Base-by-base conservation (phyloP, 2,329 filamentous ascomycete species). In the Hypoxylon sp. region DNA sequence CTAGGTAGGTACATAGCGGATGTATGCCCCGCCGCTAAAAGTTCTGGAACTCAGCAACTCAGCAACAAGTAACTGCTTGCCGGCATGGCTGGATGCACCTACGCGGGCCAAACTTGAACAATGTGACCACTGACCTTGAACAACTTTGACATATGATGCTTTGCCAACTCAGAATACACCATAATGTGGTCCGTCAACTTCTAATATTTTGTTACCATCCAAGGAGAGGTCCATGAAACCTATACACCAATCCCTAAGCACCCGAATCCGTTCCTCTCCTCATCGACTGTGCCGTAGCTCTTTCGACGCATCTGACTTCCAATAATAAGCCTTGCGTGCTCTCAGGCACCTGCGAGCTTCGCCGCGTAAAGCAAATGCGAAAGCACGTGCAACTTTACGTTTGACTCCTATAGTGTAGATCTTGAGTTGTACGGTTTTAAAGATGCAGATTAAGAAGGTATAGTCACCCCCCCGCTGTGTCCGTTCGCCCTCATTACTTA, bases 401-500 rank as follows among this genome's bases (percentile, higher is more conserved):
- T 55, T 61, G 17, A 11, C 58, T 34, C 43, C 34, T 58, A 48
- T 6, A 46, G 23, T 61, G 57, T 56, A 56, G n/a, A 63, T 43
- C 19, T 46, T 21, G 21, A 50, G 34, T 55, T 51, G 23, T 50
- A 41, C 50, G 57, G 25, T 17, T 25, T 43, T 61, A 60, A 74
- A 67, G 23, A 78, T 78, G 76, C 73, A 76, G 25, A 56, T 76
- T 25, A 77, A 78, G 63, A 73, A 73, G 69, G 76, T 77, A 63
- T 28, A 38, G n/a, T 4, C 19, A 53, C 32, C 30, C 50, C 28
- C 75, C 48, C 30, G 32, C 43, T 14, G 13, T 48, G 28, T 51
- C 75, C 43, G 30, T 36, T 21, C 30, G 17, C 52, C 23, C 28
- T 46, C 32, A 23, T 34, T n/a, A 55, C 75, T 11, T 59, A 55